Evolutionary conservation across 2,329 filamentous ascomycete genomes (phyloP).

Genomic region (Diaporthe sp.): DNA sequence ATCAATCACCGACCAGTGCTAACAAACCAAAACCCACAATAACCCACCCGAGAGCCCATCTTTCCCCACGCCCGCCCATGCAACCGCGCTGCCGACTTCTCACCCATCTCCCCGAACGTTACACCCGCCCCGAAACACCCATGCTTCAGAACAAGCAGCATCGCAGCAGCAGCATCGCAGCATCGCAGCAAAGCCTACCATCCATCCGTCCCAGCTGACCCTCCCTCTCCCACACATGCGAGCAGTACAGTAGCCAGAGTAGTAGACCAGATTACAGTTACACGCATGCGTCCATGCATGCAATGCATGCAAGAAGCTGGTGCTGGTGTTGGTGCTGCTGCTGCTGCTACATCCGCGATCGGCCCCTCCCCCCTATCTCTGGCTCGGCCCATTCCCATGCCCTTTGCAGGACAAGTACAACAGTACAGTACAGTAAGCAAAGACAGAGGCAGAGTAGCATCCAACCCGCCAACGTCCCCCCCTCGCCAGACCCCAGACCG

Average conservation of each 20-base stretch:
- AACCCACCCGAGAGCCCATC: neutral
- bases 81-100: no score
- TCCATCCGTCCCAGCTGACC: neutral
- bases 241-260: no score
- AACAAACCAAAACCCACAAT: neutral
- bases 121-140: neutral
- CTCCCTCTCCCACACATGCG: neutral
- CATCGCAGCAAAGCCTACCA: neutral
- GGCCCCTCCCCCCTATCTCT: neutral
- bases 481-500: no score
- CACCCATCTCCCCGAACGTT: conserved; percentile 1
- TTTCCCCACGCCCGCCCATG: no score
- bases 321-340: no score
- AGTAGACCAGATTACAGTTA: neutral
- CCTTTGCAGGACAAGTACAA: no score
- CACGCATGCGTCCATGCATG: neutral
- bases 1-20: neutral
- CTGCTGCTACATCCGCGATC: conserved; percentile 16
- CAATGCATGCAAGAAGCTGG: neutral
- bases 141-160: neutral
- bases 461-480: no score
- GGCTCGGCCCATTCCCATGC: no score
- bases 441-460: no score
- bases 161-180: neutral
- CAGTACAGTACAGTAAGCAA: no score